Conservation (phyloP, 176 grass and related monocot species). For the Cenchrus americanus region DNA sequence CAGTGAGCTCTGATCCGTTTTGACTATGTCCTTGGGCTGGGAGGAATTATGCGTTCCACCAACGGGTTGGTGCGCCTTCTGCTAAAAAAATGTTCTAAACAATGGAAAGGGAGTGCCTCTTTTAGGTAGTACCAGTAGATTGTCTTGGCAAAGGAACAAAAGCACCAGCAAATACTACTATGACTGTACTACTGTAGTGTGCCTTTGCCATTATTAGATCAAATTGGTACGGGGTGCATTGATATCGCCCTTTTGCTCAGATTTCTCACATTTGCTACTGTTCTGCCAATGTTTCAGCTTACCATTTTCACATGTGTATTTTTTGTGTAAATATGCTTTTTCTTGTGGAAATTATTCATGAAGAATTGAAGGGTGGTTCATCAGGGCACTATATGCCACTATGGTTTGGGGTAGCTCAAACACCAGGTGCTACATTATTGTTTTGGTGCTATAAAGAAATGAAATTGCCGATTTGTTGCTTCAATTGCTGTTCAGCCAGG, state of each 20-base stretch:
- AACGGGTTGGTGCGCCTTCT: conserved; percentile 5
- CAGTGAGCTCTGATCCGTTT: conserved; percentile 27
- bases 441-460: conserved; percentile 1
- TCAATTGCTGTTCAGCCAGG: conserved; percentile 10
- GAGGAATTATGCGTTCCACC: background rate
- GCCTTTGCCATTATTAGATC: background rate
- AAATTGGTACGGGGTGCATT: background rate
- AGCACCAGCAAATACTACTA: background rate
- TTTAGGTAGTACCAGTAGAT: conserved; percentile 10
- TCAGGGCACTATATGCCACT: background rate
- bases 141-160: background rate
- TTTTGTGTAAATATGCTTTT: background rate
- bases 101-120: background rate
- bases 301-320: background rate
- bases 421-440: background rate
- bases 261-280: background rate
- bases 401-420: background rate
- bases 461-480: background rate
- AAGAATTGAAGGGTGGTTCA: conserved; percentile 8
- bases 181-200: background rate
- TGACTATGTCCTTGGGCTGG: background rate
- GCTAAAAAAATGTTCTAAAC: background rate
- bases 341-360: background rate
- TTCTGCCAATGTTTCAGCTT: conserved; percentile 7
- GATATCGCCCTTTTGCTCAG: background rate